phyloP scores from a whole-genome alignment of 2,329 filamentous ascomycete genomes.

The Pestalotiopsis sp. region DNA sequence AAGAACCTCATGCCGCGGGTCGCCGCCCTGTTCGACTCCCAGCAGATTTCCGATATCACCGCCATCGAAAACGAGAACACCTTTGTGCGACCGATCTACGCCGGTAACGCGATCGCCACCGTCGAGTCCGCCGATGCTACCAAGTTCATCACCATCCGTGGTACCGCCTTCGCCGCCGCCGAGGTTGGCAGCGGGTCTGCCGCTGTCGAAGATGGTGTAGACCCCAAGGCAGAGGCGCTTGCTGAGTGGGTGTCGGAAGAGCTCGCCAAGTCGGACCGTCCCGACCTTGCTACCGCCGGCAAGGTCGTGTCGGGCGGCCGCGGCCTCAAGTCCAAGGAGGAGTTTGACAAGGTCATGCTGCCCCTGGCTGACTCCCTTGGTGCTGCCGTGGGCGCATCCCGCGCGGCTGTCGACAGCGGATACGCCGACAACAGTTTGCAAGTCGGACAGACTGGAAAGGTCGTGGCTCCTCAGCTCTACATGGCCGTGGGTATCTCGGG shows the following conservation, averaged over 20 bases:
- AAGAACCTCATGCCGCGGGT: slow-evolving; percentile 93
- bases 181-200: slow-evolving; percentile 74
- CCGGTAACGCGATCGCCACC: slow-evolving; percentile 94
- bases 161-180: slow-evolving; percentile 84
- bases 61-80: slow-evolving; percentile 87
- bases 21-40: slow-evolving; percentile 86
- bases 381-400: slow-evolving; percentile 93
- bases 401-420: slow-evolving; percentile 93
- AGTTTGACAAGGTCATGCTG: slow-evolving; percentile 91
- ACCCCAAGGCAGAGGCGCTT: slow-evolving; percentile 74
- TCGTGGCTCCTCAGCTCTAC: slow-evolving; percentile 94
- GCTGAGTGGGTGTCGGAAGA: slow-evolving; percentile 95
- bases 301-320: slow-evolving; percentile 92
- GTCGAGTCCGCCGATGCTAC: slow-evolving; percentile 85
- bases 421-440: slow-evolving; percentile 99
- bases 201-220: slow-evolving; percentile 76
- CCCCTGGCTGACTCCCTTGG: slow-evolving; percentile 91
- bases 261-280: slow-evolving; percentile 89
- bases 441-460: slow-evolving; percentile 98
- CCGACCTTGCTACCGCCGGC: slow-evolving; percentile 86
- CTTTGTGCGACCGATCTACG: slow-evolving; percentile 96
- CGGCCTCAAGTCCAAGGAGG: slow-evolving; percentile 95
- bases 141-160: slow-evolving; percentile 91
- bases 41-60: slow-evolving; percentile 93
- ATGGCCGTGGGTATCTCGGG: slow-evolving; percentile 95